phyloP scores from a whole-genome alignment of 306 rosid species.

The Sophora flavescens region DNA sequence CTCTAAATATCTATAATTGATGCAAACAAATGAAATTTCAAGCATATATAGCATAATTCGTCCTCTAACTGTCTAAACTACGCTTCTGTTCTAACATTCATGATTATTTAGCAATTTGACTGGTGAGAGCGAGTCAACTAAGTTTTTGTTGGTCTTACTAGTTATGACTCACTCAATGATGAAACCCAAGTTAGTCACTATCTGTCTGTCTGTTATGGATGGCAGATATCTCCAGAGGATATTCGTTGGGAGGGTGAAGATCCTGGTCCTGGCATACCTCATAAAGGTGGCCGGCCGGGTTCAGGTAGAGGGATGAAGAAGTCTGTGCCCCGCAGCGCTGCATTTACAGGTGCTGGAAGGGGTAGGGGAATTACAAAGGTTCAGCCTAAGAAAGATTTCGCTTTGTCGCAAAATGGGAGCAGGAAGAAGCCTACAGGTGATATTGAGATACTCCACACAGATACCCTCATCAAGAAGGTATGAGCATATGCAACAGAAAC shows the following conservation, averaged over 20 bases:
- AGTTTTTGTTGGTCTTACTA: not conserved
- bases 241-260: constrained; percentile 82
- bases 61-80: not conserved
- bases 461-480: constrained; percentile 87
- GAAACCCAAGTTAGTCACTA: constrained; percentile 11
- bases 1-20: not conserved
- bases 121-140: not conserved
- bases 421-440: constrained; percentile 68
- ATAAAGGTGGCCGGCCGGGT: constrained; percentile 63
- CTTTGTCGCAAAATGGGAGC: constrained; percentile 66
- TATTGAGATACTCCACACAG: constrained; percentile 82
- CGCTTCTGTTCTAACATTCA: not conserved
- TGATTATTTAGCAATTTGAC: not conserved
- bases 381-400: constrained; percentile 65
- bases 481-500: constrained; percentile 29
- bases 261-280: constrained; percentile 66
- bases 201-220: constrained; percentile 35
- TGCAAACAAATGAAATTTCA: constrained; percentile 33
- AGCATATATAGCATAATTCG: constrained; percentile 4
- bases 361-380: constrained; percentile 79
- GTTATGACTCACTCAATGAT: constrained; percentile 19
- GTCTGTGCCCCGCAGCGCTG: constrained; percentile 67
- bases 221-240: constrained; percentile 81
- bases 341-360: constrained; percentile 70
- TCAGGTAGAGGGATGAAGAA: constrained; percentile 75